Conservation (phyloP, 2,329 filamentous ascomycete species). For the Orbilia javanica region DNA sequence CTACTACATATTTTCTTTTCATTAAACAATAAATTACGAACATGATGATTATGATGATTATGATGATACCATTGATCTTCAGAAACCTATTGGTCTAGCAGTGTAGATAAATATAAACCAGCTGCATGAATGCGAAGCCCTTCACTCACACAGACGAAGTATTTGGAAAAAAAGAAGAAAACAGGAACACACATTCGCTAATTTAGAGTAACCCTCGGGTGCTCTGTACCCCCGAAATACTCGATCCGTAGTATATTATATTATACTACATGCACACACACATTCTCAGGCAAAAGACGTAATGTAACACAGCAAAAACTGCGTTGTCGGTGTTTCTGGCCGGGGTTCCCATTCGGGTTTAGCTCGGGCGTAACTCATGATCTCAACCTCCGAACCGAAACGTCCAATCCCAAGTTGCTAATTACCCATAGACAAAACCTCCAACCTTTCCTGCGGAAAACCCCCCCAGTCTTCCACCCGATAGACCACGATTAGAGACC, state of each 20-base stretch:
- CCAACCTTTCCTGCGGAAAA: neutral
- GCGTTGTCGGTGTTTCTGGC: constrained; percentile 22
- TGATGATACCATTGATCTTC: neutral
- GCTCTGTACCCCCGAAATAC: neutral
- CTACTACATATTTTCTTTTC: neutral
- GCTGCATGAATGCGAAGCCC: too few relatives aligned
- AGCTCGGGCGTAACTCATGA: constrained; percentile 8
- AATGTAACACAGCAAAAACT: neutral
- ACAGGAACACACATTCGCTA: neutral
- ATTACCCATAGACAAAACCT: too few relatives aligned
- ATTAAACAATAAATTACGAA: too few relatives aligned
- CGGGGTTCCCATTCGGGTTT: constrained; percentile 6
- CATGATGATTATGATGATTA: neutral
- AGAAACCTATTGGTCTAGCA: neutral
- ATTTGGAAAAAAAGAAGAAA: too few relatives aligned
- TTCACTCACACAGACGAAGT: too few relatives aligned
- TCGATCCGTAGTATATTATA: neutral
- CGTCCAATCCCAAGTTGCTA: neutral
- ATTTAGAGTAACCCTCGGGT: neutral
- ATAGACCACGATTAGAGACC: constrained; percentile 16
- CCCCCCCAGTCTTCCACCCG: neutral
- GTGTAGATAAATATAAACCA: neutral
- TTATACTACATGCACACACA: neutral
- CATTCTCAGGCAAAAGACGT: too few relatives aligned
- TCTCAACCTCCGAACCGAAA: constrained; percentile 54